Base-by-base conservation (phyloP, 176 grass and related monocot genomes). In the Avena eriantha region DNA sequence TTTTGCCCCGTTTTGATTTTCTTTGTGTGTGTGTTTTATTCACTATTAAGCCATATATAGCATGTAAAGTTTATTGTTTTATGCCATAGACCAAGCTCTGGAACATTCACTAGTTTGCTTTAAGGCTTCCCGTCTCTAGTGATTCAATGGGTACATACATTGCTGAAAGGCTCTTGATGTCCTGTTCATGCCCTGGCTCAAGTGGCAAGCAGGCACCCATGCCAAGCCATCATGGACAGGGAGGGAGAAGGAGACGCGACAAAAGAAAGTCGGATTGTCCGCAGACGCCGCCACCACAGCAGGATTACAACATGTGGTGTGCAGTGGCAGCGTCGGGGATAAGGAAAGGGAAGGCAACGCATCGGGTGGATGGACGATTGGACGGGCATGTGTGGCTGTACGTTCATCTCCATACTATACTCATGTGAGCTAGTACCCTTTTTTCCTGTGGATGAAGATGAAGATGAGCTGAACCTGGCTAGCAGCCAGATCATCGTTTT, bases 181-280 rank as follows among this genome's bases (percentile, higher is more conserved):
- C 11, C 77, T 79, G 56, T 79, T 61, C 12, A 45, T 45, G 79
- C 26, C 64, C 26, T 68, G 10, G 7, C n/a, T 22, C 46, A 76
- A 64, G 35, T 55, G 86, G 78, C 78, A 53, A 51, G 86, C 77
- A 51, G 50, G 85, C 65, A 36, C 33, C 73, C 29, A 53, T 39
- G 50, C 43, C 43, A 33, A 29, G 16, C 31, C 26, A 84, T 23
- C 10, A 67, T 46, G 46, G 36, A 55, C 56, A 51, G 29, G 31
- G 53, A 80, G 78, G 76, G 7, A 22, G 17, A 67, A 23, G 50
- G n/a, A n/a, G 19, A 7, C 17, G 57, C 39, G 33, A 60, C 53
- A 35, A 39, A 39, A 58, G 36, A 9, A 26, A 19, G 46, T 46
- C 78, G 74, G 19, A 65, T 76, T 79, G 48, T 36, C 59, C 36